Percentiles rank a stretch among this genome's conserved stretches.
Evolutionary conservation across 2,329 filamentous ascomycete genomes (phyloP).

Genomic region (Pestalotiopsis sp.): DNA sequence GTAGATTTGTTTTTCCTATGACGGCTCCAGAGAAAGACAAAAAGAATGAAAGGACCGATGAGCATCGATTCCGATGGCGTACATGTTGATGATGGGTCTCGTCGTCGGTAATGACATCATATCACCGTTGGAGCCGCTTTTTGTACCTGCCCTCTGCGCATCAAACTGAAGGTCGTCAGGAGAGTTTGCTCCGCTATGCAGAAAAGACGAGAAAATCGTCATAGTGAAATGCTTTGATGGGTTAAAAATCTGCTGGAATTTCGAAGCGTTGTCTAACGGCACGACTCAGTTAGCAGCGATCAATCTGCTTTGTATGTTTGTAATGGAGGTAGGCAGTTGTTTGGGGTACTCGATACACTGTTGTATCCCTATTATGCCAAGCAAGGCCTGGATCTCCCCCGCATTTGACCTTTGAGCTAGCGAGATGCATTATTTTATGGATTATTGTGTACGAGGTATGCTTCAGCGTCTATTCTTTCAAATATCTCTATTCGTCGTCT

Average conservation of each 20-base stretch:
- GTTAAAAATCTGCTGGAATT: not conserved
- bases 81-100: conserved; percentile 6
- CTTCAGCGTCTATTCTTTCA: not conserved
- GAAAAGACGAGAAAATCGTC: not conserved
- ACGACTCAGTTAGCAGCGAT: no score
- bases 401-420: no score
- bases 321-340: not conserved
- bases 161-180: not conserved
- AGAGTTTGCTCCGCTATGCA: not conserved
- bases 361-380: no score
- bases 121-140: conserved; percentile 6
- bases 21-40: not conserved
- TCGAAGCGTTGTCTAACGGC: not conserved
- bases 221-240: not conserved
- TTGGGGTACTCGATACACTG: no score
- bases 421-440: no score
- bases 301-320: no score
- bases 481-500: not conserved
- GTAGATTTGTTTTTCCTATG: not conserved
- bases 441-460: not conserved
- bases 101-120: conserved; percentile 11
- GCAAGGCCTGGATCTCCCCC: no score
- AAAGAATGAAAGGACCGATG: not conserved
- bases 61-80: not conserved
- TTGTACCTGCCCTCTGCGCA: not conserved